phyloP scores from a whole-genome alignment of 306 rosid genomes.

The cucumber (Cucumis sativus) region Cucumber_9930_V3 NC_026657.2:39085501-39086000 shows the following conservation, averaged over 20 bases:
- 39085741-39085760: slow-evolving; percentile 21
- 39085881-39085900: too few species aligned
- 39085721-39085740: slow-evolving; percentile 20
- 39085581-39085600: slow-evolving; percentile 31
- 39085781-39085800: neutral
- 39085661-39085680: slow-evolving; percentile 22
- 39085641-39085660: slow-evolving; percentile 24
- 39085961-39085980: too few species aligned
- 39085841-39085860: too few species aligned
- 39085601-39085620: slow-evolving; percentile 29
- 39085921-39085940: too few species aligned
- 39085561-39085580: slow-evolving; percentile 31
- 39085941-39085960: neutral
- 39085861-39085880: too few species aligned
- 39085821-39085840: too few species aligned
- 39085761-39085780: slow-evolving; percentile 12
- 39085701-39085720: slow-evolving; percentile 30
- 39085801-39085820: too few species aligned
- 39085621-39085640: slow-evolving; percentile 34
- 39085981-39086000: neutral
- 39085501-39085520: slow-evolving; percentile 23
- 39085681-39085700: slow-evolving; percentile 33
- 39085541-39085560: slow-evolving; percentile 37
- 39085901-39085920: too few species aligned
- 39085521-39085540: slow-evolving; percentile 22